Evolutionary conservation across 306 rosid species (phyloP), one percentile per base, ranked within the genome.

Genomic region (Acacia confusa): DNA sequence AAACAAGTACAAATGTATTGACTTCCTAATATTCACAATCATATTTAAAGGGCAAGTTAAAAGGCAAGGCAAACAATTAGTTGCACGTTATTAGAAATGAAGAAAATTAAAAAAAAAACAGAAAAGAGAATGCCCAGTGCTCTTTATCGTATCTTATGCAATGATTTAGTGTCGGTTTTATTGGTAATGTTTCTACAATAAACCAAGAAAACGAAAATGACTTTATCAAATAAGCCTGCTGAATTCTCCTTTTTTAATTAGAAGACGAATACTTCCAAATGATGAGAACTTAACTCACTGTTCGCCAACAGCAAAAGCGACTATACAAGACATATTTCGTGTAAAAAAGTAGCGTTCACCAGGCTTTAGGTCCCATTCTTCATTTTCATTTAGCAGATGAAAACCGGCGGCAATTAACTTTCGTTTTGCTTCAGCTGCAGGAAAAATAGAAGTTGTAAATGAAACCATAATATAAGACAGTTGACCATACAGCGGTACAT

Each of bases 261-360:
- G 32, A 43, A 74, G 50, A 13, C 40, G 24, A 75, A 75, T 36
- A 50, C 50, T 50, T 76, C 24, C 60, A 75, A 32, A 5, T 38
- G 14, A 61, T 24, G 64, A 61, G 47, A 9, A 14, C 17, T 75
- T 65, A 50, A 84, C 95, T 86, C 82, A 89, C 97, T 92, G 89
- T 76, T 93, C 92, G 78, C 98, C 99, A 38, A 93, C 84, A 60
- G 97, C 85, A 83, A 95, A 93, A 50, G 99, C 99, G 80, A 95
- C 93, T 85, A 95, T 86, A 79, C 88, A 90, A 74, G 99, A 93
- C 99, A 95, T 92, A 58, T 95, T 93, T 65, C 99, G 89, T 25
- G 98, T 93, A 81, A 95, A 95, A 83, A 93, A 92, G 86, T 95
- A 95, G 81, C 96, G 89, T 53, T 98, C 98, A 14, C 99, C 97